Percentiles rank a stretch among this genome's conserved stretches.
Conservation (phyloP, 2,329 filamentous ascomycete species). For the Beauveria bassiana region DNA sequence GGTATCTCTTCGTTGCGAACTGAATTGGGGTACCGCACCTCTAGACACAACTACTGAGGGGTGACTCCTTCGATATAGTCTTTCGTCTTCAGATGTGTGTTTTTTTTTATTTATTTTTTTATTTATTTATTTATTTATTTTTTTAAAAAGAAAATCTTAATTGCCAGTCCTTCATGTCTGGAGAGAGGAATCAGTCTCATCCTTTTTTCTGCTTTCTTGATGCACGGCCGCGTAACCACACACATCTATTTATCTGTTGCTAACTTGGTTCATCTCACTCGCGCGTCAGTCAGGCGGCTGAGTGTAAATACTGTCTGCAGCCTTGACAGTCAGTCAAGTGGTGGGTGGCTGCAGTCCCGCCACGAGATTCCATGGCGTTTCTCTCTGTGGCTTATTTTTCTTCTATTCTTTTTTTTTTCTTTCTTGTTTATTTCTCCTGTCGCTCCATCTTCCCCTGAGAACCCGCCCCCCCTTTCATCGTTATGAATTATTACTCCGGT, state of each 20-base stretch:
- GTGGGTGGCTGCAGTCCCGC: not conserved
- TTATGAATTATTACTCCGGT: not conserved
- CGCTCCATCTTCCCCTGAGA: not conserved
- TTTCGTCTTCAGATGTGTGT: too few species aligned
- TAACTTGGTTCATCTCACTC: not conserved
- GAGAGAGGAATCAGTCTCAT: not conserved
- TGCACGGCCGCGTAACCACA: not conserved
- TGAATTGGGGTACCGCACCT: too few species aligned
- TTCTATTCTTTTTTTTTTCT: too few species aligned
- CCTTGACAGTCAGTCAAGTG: not conserved
- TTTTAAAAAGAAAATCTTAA: not conserved
- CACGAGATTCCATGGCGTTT: constrained; percentile 3
- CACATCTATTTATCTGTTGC: too few species aligned
- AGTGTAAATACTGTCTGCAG: not conserved
- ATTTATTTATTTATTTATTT: too few species aligned
- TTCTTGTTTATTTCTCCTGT: not conserved
- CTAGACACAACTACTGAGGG: not conserved
- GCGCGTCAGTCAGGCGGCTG: not conserved
- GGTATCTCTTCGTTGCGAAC: not conserved
- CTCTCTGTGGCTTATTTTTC: not conserved
- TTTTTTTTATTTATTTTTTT: too few species aligned
- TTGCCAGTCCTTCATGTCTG: not conserved
- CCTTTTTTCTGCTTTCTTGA: not conserved
- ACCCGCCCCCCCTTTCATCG: not conserved
- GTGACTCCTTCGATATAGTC: not conserved